These are phyloP conservation scores for Termitomyces sp. DNA, from an alignment of 768 basidiomycete genomes.

Conservation along the genomic window DNA sequence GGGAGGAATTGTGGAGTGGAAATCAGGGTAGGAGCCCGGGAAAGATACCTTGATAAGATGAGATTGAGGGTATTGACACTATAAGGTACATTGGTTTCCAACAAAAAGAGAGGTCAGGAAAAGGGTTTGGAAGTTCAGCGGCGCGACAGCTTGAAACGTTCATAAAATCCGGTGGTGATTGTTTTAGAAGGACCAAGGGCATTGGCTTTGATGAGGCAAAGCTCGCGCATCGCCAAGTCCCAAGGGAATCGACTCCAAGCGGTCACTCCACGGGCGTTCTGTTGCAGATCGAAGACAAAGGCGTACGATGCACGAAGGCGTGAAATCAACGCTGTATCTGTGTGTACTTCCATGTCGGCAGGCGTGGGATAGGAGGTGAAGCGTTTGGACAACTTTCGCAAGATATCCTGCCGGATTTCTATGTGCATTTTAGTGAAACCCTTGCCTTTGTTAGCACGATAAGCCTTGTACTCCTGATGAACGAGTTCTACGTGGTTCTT, in stretches of 20 bases:
- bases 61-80: background rate
- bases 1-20: too few species aligned
- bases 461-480: conserved; percentile 17
- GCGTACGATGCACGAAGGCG: conserved; percentile 47
- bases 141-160: conserved; percentile 26
- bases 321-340: conserved; percentile 23
- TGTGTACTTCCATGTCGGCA: conserved; percentile 21
- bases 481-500: conserved; percentile 33
- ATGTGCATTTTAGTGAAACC: conserved; percentile 36
- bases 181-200: conserved; percentile 36
- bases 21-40: background rate
- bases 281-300: conserved; percentile 31
- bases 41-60: background rate
- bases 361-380: conserved; percentile 29
- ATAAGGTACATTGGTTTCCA: background rate
- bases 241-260: conserved; percentile 42
- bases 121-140: background rate
- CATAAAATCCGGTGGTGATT: conserved; percentile 35
- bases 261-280: background rate
- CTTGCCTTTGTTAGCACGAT: conserved; percentile 8
- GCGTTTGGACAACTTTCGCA: conserved; percentile 36
- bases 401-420: conserved; percentile 40
- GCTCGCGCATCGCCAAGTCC: conserved; percentile 42
- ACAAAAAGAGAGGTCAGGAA: background rate
- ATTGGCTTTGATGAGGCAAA: conserved; percentile 45